A percentile compares a stretch with the other conserved stretches of the same genome.
Conservation (phyloP, 352 stramenopile genomes). For the Globisporangium paddicum region DNA sequence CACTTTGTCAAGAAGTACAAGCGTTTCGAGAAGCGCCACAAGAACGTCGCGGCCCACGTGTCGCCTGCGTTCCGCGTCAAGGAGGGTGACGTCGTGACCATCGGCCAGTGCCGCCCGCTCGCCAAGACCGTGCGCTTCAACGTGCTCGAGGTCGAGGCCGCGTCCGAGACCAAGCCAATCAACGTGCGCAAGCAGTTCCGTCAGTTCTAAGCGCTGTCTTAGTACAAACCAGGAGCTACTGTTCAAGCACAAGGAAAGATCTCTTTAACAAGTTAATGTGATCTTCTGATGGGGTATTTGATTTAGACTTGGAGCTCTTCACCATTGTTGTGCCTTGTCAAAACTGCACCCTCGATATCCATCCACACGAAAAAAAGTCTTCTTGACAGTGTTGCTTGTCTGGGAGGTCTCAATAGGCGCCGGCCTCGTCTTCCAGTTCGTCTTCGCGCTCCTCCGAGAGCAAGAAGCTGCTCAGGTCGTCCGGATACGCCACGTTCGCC, state of each 20-base stretch:
- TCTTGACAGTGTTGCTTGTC: not conserved
- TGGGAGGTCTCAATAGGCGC: slow-evolving; percentile 7
- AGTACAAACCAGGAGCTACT: not conserved
- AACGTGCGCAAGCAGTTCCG: slow-evolving; percentile 99
- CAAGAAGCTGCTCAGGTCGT: slow-evolving; percentile 67
- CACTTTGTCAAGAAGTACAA: slow-evolving; percentile 99
- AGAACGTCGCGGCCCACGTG: slow-evolving; percentile 98
- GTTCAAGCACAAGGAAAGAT: not conserved
- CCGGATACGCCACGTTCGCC: slow-evolving; percentile 26
- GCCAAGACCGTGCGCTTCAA: slow-evolving; percentile 99
- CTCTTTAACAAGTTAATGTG: not conserved
- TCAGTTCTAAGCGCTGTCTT: slow-evolving; percentile 90
- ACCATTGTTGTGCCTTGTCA: not conserved
- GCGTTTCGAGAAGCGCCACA: slow-evolving; percentile 99
- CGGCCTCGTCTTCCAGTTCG: slow-evolving; percentile 39
- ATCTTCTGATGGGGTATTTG: slow-evolving; percentile 8
- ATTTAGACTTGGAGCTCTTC: not conserved
- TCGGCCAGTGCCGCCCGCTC: slow-evolving; percentile 99
- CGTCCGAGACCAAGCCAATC: slow-evolving; percentile 94
- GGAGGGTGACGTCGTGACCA: slow-evolving; percentile 99
- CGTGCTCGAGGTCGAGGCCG: slow-evolving; percentile 96
- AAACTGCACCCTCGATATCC: not conserved
- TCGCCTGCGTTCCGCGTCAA: slow-evolving; percentile 98
- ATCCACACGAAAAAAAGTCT: not conserved
- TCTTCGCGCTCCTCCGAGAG: slow-evolving; percentile 64